Conservation (phyloP, 2,329 filamentous ascomycete species). For the Cytospora mali region DNA sequence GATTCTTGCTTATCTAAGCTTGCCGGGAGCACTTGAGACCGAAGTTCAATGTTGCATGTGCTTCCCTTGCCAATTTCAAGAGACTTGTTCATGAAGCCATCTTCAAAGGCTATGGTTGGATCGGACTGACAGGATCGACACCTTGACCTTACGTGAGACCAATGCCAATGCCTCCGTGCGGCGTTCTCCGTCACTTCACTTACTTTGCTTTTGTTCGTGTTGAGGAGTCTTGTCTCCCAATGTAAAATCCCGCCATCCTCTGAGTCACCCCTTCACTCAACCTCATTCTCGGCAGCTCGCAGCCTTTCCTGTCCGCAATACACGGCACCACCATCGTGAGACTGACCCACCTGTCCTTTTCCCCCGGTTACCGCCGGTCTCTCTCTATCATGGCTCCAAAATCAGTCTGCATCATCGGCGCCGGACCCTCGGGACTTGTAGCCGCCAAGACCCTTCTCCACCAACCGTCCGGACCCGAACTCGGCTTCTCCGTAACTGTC, state of each 20-base stretch:
- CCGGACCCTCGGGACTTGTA: conserved; percentile 69
- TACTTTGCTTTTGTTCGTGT: background rate
- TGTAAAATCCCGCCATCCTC: background rate
- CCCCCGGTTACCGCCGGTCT: too few relatives aligned
- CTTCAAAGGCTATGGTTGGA: background rate
- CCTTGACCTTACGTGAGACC: conserved; percentile 4
- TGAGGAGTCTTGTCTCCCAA: background rate
- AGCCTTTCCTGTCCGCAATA: background rate
- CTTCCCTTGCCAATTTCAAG: background rate
- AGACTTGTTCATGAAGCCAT: background rate
- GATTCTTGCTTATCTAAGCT: background rate
- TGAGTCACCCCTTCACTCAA: background rate
- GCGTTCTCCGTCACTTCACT: background rate
- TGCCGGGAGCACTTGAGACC: too few relatives aligned
- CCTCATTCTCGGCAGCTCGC: background rate
- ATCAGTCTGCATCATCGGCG: conserved; percentile 59
- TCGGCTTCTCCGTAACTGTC: conserved; percentile 65
- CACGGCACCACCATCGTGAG: conserved; percentile 4
- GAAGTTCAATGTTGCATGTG: too few relatives aligned
- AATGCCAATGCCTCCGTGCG: background rate
- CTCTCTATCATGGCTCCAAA: conserved; percentile 43
- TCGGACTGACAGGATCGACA: background rate
- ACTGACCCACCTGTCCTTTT: background rate
- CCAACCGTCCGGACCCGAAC: conserved; percentile 46
- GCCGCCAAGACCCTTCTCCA: conserved; percentile 74